These are phyloP conservation scores for Kodamaea kakaduensis DNA, from an alignment of 805 yeast genomes.

Conservation along the genomic window DNA sequence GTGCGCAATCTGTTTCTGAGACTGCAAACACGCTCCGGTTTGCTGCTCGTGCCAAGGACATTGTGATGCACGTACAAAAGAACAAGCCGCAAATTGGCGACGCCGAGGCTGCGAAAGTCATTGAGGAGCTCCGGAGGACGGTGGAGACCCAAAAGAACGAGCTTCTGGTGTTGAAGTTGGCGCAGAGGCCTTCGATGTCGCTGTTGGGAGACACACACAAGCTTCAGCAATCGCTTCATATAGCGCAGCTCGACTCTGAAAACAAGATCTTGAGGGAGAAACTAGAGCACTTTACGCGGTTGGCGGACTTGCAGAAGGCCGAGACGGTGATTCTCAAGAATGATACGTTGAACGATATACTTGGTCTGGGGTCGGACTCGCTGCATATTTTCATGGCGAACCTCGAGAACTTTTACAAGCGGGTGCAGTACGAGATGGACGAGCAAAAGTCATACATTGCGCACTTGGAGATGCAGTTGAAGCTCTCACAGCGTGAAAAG, in stretches of 20 bases:
- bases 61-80: constrained; percentile 62
- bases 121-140: constrained; percentile 54
- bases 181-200: neutral
- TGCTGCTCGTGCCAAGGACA: constrained; percentile 90
- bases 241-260: constrained; percentile 49
- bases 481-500: constrained; percentile 19
- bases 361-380: constrained; percentile 40
- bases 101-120: constrained; percentile 36
- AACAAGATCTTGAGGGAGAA: constrained; percentile 61
- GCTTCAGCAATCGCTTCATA: constrained; percentile 12
- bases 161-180: constrained; percentile 34
- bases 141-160: constrained; percentile 60
- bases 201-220: constrained; percentile 3
- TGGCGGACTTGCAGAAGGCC: constrained; percentile 57
- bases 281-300: constrained; percentile 63
- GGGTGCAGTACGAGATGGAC: constrained; percentile 49
- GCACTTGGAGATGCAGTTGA: constrained; percentile 55
- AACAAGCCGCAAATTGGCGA: constrained; percentile 41
- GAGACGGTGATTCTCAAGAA: constrained; percentile 55
- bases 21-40: constrained; percentile 84
- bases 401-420: constrained; percentile 46
- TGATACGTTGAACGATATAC: constrained; percentile 55
- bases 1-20: constrained; percentile 58
- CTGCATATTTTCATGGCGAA: constrained; percentile 44
- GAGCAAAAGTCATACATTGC: constrained; percentile 57